Conservation (phyloP, 2,329 filamentous ascomycete genomes). For the Zasmidium cellare region DNA sequence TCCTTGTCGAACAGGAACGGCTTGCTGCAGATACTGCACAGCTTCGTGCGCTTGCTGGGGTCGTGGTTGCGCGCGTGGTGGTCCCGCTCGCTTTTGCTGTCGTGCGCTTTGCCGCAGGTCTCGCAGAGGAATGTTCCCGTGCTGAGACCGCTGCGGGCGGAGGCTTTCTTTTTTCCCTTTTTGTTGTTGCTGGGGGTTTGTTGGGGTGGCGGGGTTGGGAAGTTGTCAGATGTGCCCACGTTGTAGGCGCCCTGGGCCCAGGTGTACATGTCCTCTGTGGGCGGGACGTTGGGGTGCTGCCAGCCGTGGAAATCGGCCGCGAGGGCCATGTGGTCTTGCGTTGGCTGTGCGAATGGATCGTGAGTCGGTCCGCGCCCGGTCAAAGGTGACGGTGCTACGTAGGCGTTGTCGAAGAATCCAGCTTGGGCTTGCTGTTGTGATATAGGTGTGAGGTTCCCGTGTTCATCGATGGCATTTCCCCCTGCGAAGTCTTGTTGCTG, state of each 20-base stretch:
- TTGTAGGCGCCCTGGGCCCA: background rate
- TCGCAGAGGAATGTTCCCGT: background rate
- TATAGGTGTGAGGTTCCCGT: background rate
- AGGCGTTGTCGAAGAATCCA: background rate
- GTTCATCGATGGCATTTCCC: background rate
- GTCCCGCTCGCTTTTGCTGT: background rate
- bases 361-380: too few relatives aligned
- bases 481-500: too few relatives aligned
- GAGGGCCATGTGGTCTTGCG: background rate
- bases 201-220: too few relatives aligned
- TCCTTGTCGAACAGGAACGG: conserved; percentile 3
- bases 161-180: too few relatives aligned
- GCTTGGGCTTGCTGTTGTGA: background rate
- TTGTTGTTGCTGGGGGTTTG: too few relatives aligned
- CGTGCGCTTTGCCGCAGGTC: background rate
- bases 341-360: background rate
- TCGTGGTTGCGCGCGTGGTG: conserved; percentile 4
- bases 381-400: too few relatives aligned
- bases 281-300: background rate
- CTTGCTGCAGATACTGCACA: background rate
- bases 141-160: background rate
- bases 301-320: background rate
- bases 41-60: background rate
- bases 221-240: background rate
- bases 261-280: background rate